phyloP scores from a whole-genome alignment of 176 grass and related monocot genomes.

The Chrysopogon serrulatus region DNA sequence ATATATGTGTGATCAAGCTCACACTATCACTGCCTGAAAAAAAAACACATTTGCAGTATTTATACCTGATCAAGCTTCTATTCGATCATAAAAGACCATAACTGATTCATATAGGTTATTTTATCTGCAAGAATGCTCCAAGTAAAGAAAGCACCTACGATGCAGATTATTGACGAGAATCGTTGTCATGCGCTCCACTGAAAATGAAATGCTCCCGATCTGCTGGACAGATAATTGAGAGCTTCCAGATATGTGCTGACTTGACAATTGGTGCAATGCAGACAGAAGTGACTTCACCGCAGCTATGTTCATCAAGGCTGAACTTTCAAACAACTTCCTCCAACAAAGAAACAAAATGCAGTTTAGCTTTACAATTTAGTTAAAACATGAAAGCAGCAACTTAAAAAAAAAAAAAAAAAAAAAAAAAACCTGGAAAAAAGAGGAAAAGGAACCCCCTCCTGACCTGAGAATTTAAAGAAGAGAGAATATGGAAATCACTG shows the following conservation, averaged over 20 bases:
- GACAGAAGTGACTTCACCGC: conserved; percentile 95
- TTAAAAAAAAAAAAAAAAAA: too few species aligned
- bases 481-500: conserved; percentile 97
- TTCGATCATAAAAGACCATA: conserved; percentile 12
- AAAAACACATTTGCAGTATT: neutral
- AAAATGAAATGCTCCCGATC: conserved; percentile 77
- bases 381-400: conserved; percentile 24
- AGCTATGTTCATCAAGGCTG: conserved; percentile 84
- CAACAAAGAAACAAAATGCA: conserved; percentile 37
- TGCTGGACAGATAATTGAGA: conserved; percentile 66
- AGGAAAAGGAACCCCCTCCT: conserved; percentile 31
- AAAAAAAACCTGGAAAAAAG: neutral
- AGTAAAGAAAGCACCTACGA: conserved; percentile 49
- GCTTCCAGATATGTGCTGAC: conserved; percentile 73
- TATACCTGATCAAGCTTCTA: conserved; percentile 26
- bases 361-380: conserved; percentile 11
- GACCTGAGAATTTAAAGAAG: conserved; percentile 99
- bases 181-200: conserved; percentile 85
- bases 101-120: conserved; percentile 4
- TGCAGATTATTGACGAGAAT: conserved; percentile 95
- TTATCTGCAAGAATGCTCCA: neutral
- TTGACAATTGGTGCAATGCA: conserved; percentile 89
- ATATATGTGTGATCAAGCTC: neutral
- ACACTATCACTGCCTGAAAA: neutral
- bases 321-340: conserved; percentile 97